Evolutionary conservation across 2,329 filamentous ascomycete genomes (phyloP).

Genomic region (Elsinoe fawcettii): DNA sequence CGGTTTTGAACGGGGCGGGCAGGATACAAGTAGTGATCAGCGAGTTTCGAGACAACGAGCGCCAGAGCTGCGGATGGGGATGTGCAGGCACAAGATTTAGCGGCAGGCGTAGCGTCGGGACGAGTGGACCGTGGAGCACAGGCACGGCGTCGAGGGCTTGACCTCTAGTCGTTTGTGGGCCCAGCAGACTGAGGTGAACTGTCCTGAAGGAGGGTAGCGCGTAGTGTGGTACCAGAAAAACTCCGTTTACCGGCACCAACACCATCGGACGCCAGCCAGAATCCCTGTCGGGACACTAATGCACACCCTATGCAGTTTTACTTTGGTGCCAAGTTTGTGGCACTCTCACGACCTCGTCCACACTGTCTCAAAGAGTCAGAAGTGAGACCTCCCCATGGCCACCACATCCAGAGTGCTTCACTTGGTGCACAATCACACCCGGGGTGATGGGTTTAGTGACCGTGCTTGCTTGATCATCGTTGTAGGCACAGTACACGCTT

Average conservation of each 20-base stretch:
- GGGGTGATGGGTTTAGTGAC: not conserved
- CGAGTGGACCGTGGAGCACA: constrained; percentile 14
- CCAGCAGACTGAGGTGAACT: constrained; percentile 3
- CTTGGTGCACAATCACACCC: not conserved
- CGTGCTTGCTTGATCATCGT: not conserved
- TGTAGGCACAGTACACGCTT: not conserved
- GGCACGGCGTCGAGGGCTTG: constrained; percentile 7
- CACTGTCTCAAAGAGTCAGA: not conserved
- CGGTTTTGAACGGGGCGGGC: constrained; percentile 20
- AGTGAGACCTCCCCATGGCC: not conserved
- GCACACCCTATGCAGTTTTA: constrained; percentile 14
- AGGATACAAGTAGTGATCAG: constrained; percentile 24
- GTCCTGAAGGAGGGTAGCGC: constrained; percentile 13
- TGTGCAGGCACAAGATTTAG: constrained; percentile 16
- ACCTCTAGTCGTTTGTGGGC: constrained; percentile 1
- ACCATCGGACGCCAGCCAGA: constrained; percentile 2
- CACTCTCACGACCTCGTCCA: not conserved
- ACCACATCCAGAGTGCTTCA: constrained; percentile 5
- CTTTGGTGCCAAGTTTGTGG: constrained; percentile 14
- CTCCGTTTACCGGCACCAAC: not conserved
- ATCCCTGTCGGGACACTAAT: constrained; percentile 8
- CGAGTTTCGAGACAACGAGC: constrained; percentile 14
- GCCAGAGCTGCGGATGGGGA: constrained; percentile 13
- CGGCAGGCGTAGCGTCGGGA: constrained; percentile 14
- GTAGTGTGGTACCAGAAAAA: not conserved